Evolutionary conservation across 2,329 filamentous ascomycete species (phyloP).

Genomic region (Cercospora canescens): DNA sequence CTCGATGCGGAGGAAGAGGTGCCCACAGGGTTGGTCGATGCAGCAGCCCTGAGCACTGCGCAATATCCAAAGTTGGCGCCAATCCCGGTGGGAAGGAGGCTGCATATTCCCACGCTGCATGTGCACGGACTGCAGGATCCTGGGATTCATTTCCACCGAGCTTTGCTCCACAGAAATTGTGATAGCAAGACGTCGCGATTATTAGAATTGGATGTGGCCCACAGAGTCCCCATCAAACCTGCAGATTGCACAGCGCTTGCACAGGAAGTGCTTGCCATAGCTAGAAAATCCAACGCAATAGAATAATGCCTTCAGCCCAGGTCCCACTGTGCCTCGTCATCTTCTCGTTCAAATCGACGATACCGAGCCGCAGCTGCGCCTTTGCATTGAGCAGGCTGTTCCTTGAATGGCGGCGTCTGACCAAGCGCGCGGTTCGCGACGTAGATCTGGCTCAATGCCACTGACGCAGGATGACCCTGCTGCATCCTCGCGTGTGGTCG

Average conservation of each 20-base stretch:
- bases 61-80: conserved; percentile 1
- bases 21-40: conserved; percentile 10
- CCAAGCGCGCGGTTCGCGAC: not conserved
- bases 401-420: not conserved
- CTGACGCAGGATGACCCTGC: not conserved
- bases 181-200: conserved; percentile 51
- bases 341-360: not conserved
- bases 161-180: conserved; percentile 58
- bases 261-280: conserved; percentile 3
- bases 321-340: not conserved
- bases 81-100: conserved; percentile 33
- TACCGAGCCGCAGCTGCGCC: not conserved
- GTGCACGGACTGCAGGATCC: conserved; percentile 62
- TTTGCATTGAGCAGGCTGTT: not conserved
- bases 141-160: conserved; percentile 56
- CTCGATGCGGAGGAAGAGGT: conserved; percentile 28
- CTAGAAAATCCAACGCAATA: conserved; percentile 2
- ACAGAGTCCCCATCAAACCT: conserved; percentile 65
- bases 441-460: not conserved
- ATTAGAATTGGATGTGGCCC: conserved; percentile 68
- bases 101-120: conserved; percentile 61
- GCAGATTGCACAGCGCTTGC: conserved; percentile 43
- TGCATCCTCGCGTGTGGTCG: not conserved
- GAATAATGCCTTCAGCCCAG: not conserved
- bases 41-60: conserved; percentile 9